phyloP scores from a whole-genome alignment of 2,329 filamentous ascomycete genomes.

The Alternaria burnsii region DNA sequence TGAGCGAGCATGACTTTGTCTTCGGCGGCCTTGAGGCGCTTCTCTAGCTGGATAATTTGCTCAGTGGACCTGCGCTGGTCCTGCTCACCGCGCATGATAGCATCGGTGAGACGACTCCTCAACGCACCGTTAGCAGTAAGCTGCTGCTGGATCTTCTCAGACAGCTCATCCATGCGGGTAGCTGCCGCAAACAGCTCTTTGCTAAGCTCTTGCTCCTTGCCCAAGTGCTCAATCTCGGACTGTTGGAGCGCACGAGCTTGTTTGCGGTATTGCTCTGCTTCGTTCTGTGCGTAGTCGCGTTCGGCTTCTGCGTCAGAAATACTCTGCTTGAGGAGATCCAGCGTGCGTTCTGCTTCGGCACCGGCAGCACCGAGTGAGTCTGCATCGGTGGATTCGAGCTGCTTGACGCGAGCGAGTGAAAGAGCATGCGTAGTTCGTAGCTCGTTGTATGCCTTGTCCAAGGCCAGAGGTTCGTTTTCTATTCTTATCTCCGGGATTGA shows the following conservation, averaged over 20 bases:
- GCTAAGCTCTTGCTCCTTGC: constrained; percentile 70
- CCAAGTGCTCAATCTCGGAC: constrained; percentile 64
- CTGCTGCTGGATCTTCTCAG: constrained; percentile 80
- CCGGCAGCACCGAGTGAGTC: constrained; percentile 48
- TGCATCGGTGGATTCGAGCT: constrained; percentile 64
- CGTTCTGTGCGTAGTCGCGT: constrained; percentile 74
- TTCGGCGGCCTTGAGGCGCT: constrained; percentile 80
- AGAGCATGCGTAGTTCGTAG: constrained; percentile 75
- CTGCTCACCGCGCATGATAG: constrained; percentile 82
- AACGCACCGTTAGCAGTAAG: constrained; percentile 79
- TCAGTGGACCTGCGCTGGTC: constrained; percentile 82
- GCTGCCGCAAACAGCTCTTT: constrained; percentile 77
- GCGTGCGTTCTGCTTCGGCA: constrained; percentile 66
- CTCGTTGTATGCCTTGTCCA: constrained; percentile 77
- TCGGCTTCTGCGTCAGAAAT: constrained; percentile 75
- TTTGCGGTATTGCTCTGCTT: constrained; percentile 68
- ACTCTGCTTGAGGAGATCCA: constrained; percentile 71
- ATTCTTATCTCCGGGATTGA: constrained; percentile 69
- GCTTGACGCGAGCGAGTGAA: constrained; percentile 71
- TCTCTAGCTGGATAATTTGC: constrained; percentile 85
- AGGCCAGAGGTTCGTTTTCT: constrained; percentile 68
- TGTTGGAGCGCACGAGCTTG: constrained; percentile 68
- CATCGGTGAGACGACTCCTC: constrained; percentile 77
- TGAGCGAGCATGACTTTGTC: constrained; percentile 85
- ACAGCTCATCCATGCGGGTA: constrained; percentile 79